Evolutionary conservation across 345 rosid genomes (phyloP).

Genomic region (Acer campestre): DNA sequence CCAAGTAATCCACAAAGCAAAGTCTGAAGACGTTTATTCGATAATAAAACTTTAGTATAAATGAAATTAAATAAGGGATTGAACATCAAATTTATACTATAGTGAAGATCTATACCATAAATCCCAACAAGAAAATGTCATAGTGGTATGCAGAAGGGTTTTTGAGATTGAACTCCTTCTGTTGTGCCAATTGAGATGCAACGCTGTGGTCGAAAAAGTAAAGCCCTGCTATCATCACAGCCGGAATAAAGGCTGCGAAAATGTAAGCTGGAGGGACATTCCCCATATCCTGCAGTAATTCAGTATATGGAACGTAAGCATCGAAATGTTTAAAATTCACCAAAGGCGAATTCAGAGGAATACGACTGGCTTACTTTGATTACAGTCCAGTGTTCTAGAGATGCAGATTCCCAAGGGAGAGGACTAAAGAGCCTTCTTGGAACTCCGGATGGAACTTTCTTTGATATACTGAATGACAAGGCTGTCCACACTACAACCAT

Average conservation of each 20-base stretch:
- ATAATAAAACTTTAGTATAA: not conserved
- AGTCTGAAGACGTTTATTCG: conserved; percentile 44
- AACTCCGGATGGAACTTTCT: conserved; percentile 65
- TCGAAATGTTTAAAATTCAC: not conserved
- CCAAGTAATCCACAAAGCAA: conserved; percentile 82
- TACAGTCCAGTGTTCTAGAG: conserved; percentile 72
- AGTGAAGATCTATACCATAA: conserved; percentile 49
- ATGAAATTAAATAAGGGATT: not conserved
- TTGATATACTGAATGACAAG: conserved; percentile 49
- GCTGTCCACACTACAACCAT: conserved; percentile 87
- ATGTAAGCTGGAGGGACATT: conserved; percentile 60
- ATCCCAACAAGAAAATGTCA: conserved; percentile 68
- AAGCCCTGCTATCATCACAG: conserved; percentile 77
- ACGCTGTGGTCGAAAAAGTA: conserved; percentile 89
- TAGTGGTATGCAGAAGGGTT: conserved; percentile 81
- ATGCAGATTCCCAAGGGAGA: conserved; percentile 62
- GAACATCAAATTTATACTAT: conserved; percentile 5
- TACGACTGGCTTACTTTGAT: conserved; percentile 44
- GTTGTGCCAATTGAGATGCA: conserved; percentile 85
- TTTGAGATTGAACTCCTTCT: conserved; percentile 82
- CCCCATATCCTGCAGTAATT: conserved; percentile 64
- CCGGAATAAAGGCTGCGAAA: conserved; percentile 76
- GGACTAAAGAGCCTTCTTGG: conserved; percentile 85
- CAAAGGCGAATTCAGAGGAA: not conserved
- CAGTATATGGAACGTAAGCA: not conserved